Evolutionary conservation across 331 rosid genomes (phyloP).

Genomic region (Malus hybrid): DNA sequence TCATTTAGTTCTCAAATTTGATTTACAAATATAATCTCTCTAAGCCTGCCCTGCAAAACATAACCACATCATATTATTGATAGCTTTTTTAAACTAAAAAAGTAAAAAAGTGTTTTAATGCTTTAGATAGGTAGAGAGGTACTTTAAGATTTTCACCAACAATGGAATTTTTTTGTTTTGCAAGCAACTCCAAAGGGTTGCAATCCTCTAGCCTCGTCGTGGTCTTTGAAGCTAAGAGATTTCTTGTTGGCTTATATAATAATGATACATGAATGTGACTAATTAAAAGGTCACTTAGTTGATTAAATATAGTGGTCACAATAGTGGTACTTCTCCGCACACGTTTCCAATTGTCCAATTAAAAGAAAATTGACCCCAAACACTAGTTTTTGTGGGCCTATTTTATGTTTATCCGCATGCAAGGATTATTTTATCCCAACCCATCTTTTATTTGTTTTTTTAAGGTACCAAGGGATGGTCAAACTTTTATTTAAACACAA

Average conservation of each 20-base stretch:
- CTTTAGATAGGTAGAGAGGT: background rate
- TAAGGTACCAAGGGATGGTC: constrained; percentile 10
- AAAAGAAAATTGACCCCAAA: background rate
- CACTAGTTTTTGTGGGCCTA: constrained; percentile 4
- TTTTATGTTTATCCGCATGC: constrained; percentile 30
- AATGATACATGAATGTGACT: background rate
- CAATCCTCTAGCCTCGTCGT: background rate
- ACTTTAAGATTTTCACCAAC: background rate
- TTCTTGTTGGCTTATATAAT: background rate
- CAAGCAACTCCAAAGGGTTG: background rate
- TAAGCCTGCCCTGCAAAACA: too few species aligned
- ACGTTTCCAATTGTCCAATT: background rate
- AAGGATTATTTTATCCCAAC: background rate
- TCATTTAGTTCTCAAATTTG: too few species aligned
- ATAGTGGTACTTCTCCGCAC: background rate
- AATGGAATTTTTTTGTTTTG: background rate
- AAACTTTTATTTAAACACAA: constrained; percentile 3
- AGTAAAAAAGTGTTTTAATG: background rate
- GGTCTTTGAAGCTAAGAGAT: background rate
- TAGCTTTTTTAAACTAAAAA: too few species aligned
- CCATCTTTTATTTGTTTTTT: background rate
- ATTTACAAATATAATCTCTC: too few species aligned
- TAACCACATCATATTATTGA: background rate
- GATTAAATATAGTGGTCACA: background rate
- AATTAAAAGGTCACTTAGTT: background rate